Evolutionary conservation across 441 rosid species (phyloP), one percentile per base, ranked within the genome.

Genomic region (Gossypium lobatum): DNA sequence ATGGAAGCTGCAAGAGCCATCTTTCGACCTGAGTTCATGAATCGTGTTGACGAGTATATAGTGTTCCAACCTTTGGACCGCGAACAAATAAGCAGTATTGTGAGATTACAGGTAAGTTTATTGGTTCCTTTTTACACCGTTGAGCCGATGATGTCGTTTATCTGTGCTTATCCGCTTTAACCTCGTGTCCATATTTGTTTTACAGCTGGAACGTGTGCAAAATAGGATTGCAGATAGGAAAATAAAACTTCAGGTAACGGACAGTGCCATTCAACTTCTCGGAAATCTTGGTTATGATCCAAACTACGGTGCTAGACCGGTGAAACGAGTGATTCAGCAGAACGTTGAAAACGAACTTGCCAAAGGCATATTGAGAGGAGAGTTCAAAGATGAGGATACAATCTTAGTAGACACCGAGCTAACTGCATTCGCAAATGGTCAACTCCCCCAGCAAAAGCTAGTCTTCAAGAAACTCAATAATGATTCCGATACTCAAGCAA

Each of bases 21-120:
- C 67, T 96, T 96, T 64, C 92, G 98, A 20, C 98, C 99, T 0
- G 99, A 96, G 80, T 96, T 96, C 76, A 89, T 96, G 97, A 93
- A 93, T 76, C 85, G 99, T 34, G 96, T 93, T 37, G 99, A 93
- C 70, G 98, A 96, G 75, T 93, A 91, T 83, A 93, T 96, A 34
- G 98, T 93, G 14, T 96, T 96, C 97, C 97, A 96, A 81, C 97
- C 98, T 48, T 81, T 96, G 79, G 92, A 88, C 71, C 93, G 92
- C 0, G 81, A 82, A 0, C 99, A 96, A 81, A 96, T 96, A 79
- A 83, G 77, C 87, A 79, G 86, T 25, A 93, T 96, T 37, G 99
- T 93, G 70, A 85, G 80, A 61, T 84, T 96, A 74, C 99, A 95
- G 95, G 99, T 90, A 87, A 62, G 83, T 28, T 65, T 28, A 50